Evolutionary conservation across 2,329 filamentous ascomycete species (phyloP).

Genomic region (Tolypocladium album): DNA sequence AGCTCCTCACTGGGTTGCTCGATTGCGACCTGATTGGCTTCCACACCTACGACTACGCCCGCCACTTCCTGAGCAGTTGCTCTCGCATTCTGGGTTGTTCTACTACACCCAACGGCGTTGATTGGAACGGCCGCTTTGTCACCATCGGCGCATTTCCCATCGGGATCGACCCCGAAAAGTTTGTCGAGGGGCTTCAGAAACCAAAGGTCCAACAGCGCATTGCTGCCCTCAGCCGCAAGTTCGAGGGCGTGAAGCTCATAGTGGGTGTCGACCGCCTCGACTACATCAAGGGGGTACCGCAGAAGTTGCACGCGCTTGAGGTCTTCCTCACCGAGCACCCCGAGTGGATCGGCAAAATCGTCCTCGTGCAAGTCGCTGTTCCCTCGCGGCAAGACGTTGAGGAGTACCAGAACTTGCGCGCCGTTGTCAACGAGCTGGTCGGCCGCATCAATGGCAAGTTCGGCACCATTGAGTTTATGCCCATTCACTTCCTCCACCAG

Average conservation of each 20-base stretch:
- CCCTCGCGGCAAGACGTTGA: conserved; percentile 93
- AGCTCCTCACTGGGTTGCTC: conserved; percentile 75
- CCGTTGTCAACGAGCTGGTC: conserved; percentile 92
- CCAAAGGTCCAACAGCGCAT: conserved; percentile 83
- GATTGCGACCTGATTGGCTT: conserved; percentile 95
- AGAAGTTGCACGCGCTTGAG: conserved; percentile 93
- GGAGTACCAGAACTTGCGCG: conserved; percentile 92
- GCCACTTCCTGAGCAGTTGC: conserved; percentile 93
- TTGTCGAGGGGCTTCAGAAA: conserved; percentile 77
- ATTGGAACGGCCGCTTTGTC: conserved; percentile 79
- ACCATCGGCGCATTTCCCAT: conserved; percentile 95
- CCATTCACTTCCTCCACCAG: conserved; percentile 97
- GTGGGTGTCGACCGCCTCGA: conserved; percentile 94
- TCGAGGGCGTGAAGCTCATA: conserved; percentile 91
- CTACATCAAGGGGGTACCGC: conserved; percentile 97
- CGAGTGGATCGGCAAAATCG: conserved; percentile 96
- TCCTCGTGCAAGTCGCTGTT: conserved; percentile 91
- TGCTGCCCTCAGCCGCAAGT: conserved; percentile 73
- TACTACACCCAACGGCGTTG: conserved; percentile 87
- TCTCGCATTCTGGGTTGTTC: conserved; percentile 74
- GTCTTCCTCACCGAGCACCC: conserved; percentile 95
- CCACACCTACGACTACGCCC: conserved; percentile 98
- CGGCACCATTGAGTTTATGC: conserved; percentile 96
- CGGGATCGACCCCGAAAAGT: conserved; percentile 95
- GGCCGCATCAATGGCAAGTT: conserved; percentile 96